A percentile compares a stretch with the other conserved stretches of the same genome.
Conservation (phyloP, 2,329 filamentous ascomycete species). For the Trichoderma hamatum region DNA sequence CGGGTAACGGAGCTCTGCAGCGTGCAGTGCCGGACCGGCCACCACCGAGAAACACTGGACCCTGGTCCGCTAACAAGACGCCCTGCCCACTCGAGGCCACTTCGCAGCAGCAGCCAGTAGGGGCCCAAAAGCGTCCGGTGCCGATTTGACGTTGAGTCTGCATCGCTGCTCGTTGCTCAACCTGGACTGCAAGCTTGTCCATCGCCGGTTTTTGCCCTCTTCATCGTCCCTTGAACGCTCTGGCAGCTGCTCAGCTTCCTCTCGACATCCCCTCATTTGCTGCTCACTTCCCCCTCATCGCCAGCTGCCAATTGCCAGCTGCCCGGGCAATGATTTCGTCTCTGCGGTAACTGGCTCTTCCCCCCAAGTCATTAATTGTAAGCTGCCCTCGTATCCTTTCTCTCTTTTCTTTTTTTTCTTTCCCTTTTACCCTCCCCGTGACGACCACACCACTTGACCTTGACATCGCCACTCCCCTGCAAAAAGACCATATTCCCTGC, state of each 20-base stretch:
- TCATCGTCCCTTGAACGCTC: neutral
- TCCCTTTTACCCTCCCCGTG: conserved; percentile 18
- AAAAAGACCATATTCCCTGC: neutral
- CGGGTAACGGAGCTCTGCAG: neutral
- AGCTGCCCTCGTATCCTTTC: conserved; percentile 31
- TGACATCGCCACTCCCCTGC: conserved; percentile 18
- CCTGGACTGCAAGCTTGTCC: neutral
- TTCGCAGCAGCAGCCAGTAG: conserved; percentile 4
- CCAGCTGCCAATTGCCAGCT: conserved; percentile 33
- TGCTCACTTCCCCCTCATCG: conserved; percentile 27
- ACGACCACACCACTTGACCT: conserved; percentile 20
- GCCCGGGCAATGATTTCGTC: conserved; percentile 43
- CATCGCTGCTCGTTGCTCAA: neutral
- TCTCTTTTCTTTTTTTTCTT: neutral
- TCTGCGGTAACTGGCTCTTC: conserved; percentile 40
- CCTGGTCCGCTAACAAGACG: neutral
- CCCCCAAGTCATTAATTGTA: conserved; percentile 32
- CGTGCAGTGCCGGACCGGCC: conserved; percentile 12
- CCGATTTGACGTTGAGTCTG: conserved; percentile 4
- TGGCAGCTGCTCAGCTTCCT: conserved; percentile 9
- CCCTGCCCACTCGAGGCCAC: neutral
- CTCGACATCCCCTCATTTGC: conserved; percentile 34
- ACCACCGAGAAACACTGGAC: conserved; percentile 11
- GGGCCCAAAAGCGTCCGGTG: neutral
- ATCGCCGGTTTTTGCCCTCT: neutral